Evolutionary conservation across 225 moss, liverwort and hornwort genomes (phyloP).

Genomic region (Marchantia paleacea): DNA sequence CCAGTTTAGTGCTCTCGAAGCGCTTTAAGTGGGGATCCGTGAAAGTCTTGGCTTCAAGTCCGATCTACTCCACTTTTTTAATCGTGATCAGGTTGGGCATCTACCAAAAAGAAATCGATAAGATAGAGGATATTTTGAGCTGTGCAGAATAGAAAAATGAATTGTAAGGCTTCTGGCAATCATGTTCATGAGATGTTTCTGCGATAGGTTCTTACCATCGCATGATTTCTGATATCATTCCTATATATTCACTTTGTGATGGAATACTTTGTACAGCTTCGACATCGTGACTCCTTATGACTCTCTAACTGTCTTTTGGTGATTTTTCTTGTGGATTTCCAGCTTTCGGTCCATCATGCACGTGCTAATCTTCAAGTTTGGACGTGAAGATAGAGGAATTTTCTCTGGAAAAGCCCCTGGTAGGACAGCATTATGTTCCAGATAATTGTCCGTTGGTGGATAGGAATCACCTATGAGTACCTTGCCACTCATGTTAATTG

Average conservation of each 20-base stretch:
- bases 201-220: not conserved
- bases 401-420: not conserved
- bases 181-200: not conserved
- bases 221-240: not conserved
- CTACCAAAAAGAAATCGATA: not conserved
- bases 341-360: conserved; percentile 8
- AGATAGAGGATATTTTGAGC: not conserved
- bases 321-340: not conserved
- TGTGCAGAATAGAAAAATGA: not conserved
- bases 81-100: conserved; percentile 16
- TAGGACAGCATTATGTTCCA: not conserved
- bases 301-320: not conserved
- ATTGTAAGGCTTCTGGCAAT: not conserved
- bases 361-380: not conserved
- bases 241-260: not conserved
- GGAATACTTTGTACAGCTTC: not conserved
- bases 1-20: not conserved
- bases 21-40: not conserved
- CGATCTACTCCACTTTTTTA: conserved; percentile 1
- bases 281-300: not conserved
- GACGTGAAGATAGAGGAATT: conserved; percentile 1
- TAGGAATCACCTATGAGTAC: not conserved
- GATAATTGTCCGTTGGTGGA: not conserved
- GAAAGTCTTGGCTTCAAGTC: conserved; percentile 12
- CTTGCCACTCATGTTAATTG: not conserved